Percentiles rank a stretch among this genome's conserved stretches.
These are phyloP conservation scores for Nicotiana attenuata DNA, from an alignment of 257 asterid species.

Conservation along the genomic window DNA sequence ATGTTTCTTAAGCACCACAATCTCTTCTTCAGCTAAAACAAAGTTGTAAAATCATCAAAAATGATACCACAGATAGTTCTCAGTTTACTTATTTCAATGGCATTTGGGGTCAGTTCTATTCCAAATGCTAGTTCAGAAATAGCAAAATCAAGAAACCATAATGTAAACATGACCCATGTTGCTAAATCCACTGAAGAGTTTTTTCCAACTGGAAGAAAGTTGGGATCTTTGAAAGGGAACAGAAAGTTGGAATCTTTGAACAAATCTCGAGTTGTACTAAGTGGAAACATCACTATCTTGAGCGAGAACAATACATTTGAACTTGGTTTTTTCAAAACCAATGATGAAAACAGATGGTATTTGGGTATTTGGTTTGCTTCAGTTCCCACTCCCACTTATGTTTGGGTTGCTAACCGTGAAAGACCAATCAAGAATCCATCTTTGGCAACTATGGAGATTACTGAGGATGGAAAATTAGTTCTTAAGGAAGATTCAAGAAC, in stretches of 20 bases:
- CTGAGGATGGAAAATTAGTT: conserved; percentile 41
- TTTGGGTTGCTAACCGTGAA: conserved; percentile 82
- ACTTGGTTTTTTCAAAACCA: conserved; percentile 55
- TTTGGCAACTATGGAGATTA: conserved; percentile 41
- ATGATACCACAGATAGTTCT: conserved; percentile 27
- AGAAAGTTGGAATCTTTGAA: conserved; percentile 31
- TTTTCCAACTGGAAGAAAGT: conserved; percentile 12
- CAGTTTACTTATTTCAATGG: neutral
- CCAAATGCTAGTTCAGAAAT: conserved; percentile 17
- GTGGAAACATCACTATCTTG: conserved; percentile 39
- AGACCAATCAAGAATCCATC: conserved; percentile 42
- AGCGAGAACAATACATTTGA: conserved; percentile 52
- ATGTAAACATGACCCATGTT: conserved; percentile 10
- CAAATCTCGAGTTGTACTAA: conserved; percentile 30
- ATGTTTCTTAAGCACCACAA: conserved; percentile 4
- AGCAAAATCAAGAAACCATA: conserved; percentile 18
- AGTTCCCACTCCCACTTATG: conserved; percentile 50
- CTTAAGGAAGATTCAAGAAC: conserved; percentile 35
- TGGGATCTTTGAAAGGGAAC: conserved; percentile 7
- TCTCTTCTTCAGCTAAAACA: neutral
- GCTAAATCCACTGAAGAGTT: conserved; percentile 10
- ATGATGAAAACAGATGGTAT: conserved; percentile 45
- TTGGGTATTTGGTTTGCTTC: conserved; percentile 76
- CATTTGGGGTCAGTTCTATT: conserved; percentile 14
- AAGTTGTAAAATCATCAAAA: neutral